A percentile compares a stretch with the other conserved stretches of the same genome.
These are phyloP conservation scores for Yamadazyma dendronema DNA, from an alignment of 1,139 yeast species.

Conservation along the genomic window DNA sequence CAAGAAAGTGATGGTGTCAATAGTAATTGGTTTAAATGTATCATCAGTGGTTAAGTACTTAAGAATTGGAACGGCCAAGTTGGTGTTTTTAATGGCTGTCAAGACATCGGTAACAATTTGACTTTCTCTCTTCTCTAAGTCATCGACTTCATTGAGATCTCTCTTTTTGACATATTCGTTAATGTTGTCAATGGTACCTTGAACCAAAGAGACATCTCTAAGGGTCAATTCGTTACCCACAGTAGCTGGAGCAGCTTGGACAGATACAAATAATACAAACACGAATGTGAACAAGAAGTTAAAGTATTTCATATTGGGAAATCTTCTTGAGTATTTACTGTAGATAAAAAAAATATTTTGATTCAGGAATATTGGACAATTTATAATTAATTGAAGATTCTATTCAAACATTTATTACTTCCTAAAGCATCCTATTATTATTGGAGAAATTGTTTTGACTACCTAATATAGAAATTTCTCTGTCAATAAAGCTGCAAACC, in stretches of 20 bases:
- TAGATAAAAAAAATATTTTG: not conserved
- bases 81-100: constrained; percentile 36
- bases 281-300: constrained; percentile 26
- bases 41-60: constrained; percentile 33
- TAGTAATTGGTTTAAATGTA: constrained; percentile 29
- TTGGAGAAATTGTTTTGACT: constrained; percentile 1
- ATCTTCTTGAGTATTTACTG: not conserved
- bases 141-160: constrained; percentile 16
- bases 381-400: not conserved
- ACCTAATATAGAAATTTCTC: constrained; percentile 3
- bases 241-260: constrained; percentile 36
- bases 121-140: constrained; percentile 37
- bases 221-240: constrained; percentile 22
- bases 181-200: constrained; percentile 29
- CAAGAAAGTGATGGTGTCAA: constrained; percentile 27
- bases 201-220: constrained; percentile 31
- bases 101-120: constrained; percentile 45
- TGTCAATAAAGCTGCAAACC: not conserved
- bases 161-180: constrained; percentile 31
- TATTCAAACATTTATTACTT: not conserved
- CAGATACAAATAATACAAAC: constrained; percentile 31
- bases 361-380: not conserved
- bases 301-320: constrained; percentile 29
- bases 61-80: constrained; percentile 39
- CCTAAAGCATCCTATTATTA: not conserved